Evolutionary conservation across 768 basidiomycete genomes (phyloP).

Genomic region (Hortiboletus flavorubellus): DNA sequence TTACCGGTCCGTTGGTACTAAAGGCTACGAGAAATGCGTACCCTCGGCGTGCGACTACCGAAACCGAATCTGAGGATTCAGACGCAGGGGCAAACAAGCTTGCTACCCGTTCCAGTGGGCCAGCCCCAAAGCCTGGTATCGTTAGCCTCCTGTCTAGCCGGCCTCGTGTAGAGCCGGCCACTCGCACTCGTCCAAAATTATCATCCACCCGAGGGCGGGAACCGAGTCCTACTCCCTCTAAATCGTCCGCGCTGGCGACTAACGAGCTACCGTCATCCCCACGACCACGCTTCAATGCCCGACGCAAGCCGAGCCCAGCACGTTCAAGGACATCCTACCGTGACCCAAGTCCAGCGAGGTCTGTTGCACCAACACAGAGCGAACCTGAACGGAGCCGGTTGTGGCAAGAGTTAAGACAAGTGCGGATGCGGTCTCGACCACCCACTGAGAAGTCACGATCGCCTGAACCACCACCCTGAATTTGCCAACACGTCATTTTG

Average conservation of each 20-base stretch:
- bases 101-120: slow-evolving; percentile 24
- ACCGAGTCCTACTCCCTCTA: slow-evolving; percentile 32
- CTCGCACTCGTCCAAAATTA: slow-evolving; percentile 27
- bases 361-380: slow-evolving; percentile 29
- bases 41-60: slow-evolving; percentile 26
- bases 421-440: slow-evolving; percentile 45
- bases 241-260: slow-evolving; percentile 18
- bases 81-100: slow-evolving; percentile 26
- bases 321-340: slow-evolving; percentile 32
- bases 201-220: slow-evolving; percentile 29
- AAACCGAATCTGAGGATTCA: slow-evolving; percentile 33
- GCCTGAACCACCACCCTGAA: slow-evolving; percentile 37
- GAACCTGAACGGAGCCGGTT: slow-evolving; percentile 44
- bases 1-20: slow-evolving; percentile 26
- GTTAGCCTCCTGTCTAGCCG: slow-evolving; percentile 38
- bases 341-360: slow-evolving; percentile 26
- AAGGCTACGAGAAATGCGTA: slow-evolving; percentile 30
- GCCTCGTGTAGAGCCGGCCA: slow-evolving; percentile 23
- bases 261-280: slow-evolving; percentile 26
- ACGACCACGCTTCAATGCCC: slow-evolving; percentile 35
- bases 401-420: slow-evolving; percentile 54
- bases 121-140: slow-evolving; percentile 32
- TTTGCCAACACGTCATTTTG: slow-evolving; percentile 12
- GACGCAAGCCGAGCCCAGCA: slow-evolving; percentile 39
- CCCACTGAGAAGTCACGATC: slow-evolving; percentile 42